These are phyloP conservation scores for Xylaria polymorpha DNA, from an alignment of 2,329 filamentous ascomycete genomes.

Conservation along the genomic window DNA sequence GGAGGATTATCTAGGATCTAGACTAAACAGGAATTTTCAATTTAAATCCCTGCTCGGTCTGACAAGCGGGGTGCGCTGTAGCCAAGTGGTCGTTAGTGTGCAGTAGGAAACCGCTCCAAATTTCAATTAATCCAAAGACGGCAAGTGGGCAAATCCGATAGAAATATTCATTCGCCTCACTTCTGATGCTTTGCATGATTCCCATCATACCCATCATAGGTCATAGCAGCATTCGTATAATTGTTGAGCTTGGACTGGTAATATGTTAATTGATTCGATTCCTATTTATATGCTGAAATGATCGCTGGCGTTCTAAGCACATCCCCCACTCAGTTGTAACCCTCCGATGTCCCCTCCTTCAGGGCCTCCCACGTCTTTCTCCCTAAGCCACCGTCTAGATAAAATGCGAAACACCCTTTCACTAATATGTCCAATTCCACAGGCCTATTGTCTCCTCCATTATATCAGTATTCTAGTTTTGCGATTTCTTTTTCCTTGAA, in stretches of 20 bases:
- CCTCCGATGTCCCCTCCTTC: not conserved
- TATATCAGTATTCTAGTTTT: not conserved
- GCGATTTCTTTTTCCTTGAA: not conserved
- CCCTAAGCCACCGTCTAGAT: not conserved
- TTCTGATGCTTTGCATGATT: constrained; percentile 6
- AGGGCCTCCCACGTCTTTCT: not conserved
- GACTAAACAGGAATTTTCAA: constrained; percentile 20
- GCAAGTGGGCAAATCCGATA: constrained; percentile 8
- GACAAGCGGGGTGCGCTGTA: constrained; percentile 3
- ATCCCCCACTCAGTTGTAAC: not conserved
- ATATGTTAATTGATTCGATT: not conserved
- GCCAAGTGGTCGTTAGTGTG: not conserved
- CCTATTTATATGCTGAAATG: not conserved
- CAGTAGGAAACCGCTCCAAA: not conserved
- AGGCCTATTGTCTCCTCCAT: not conserved
- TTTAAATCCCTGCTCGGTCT: constrained; percentile 25
- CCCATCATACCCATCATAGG: not conserved
- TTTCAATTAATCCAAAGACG: constrained; percentile 1
- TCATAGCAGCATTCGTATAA: not conserved
- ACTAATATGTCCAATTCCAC: not conserved
- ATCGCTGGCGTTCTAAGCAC: not conserved
- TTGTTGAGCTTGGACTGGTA: not conserved
- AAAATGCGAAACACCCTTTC: not conserved
- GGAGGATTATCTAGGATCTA: constrained; percentile 3
- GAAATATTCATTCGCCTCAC: constrained; percentile 26